Base-by-base conservation (phyloP, 2,329 filamentous ascomycete species). In the Monilinia laxa region DNA sequence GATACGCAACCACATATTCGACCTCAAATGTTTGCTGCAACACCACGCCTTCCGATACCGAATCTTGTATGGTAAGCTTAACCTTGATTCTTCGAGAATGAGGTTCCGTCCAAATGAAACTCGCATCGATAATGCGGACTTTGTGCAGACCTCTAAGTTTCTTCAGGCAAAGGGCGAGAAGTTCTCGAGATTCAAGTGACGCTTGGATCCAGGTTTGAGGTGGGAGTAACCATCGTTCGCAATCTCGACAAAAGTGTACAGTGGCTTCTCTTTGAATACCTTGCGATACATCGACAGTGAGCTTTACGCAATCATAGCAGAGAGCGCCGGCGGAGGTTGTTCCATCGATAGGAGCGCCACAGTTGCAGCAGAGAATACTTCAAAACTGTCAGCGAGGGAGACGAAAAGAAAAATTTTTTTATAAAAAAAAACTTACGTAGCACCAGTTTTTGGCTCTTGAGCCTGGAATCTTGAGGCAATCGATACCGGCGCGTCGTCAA, bases 291-390 rank as follows among this genome's bases (percentile, higher is more conserved):
- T 99, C 95, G 79, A 96, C 87, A 59, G 93, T 96, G 73, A 96
- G 86, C 79, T 96, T 97, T 77, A 98, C 88, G 79, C 95, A 98
- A 82, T 98, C 94, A 79, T 92, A 92, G 81, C 95, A 99, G 67
- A 97, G 88, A 52, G 95, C 93, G 69, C 93, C 93, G 64, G 90
- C 89, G 35, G 91, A 84, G 18, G 88, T 87, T 23, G 93, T 97
- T 78, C 95, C 95, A 79, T 97, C 93, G 75, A 99, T 97, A 51
- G 94, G 90, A 68, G 92, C 93, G 76, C 94, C 95, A 79, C 95
- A 99, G 84, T 98, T 97, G 82, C 92, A 97, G 80, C 95, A 99
- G 67, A 99, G 90, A 76, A 98, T 97, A n/a, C 88, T 91, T 68
- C 64, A 66, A 65, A 16, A 65, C 28, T 74, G 71, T 70, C 72